Evolutionary conservation across 2,329 filamentous ascomycete genomes (phyloP).

Genomic region (Penicillium digitatum): DNA sequence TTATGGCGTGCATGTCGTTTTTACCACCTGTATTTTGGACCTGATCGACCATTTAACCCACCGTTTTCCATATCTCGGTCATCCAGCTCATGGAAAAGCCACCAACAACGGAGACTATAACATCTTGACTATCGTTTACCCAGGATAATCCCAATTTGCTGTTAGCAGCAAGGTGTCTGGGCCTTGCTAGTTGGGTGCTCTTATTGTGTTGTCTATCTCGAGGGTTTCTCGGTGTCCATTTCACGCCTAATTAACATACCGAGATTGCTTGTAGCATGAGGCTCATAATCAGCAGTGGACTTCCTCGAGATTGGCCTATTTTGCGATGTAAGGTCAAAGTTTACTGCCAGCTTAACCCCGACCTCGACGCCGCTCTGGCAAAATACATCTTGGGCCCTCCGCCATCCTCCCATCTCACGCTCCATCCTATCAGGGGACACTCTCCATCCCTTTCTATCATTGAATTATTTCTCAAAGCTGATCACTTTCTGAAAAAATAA

Average conservation of each 20-base stretch:
- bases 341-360: not conserved
- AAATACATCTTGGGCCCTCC: not conserved
- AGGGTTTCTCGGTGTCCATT: not conserved
- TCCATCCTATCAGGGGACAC: not conserved
- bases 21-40: not conserved
- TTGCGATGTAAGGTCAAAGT: not conserved
- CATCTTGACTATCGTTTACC: not conserved
- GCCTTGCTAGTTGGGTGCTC: not conserved
- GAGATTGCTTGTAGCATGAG: not conserved
- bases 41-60: not conserved
- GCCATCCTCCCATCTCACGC: not conserved
- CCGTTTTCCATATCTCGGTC: not conserved
- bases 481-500: not conserved
- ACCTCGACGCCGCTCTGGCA: constrained; percentile 2
- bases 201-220: not conserved
- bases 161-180: not conserved
- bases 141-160: not conserved
- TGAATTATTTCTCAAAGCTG: not conserved
- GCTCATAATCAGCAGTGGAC: not conserved
- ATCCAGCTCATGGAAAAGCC: not conserved
- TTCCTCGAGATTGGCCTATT: not conserved
- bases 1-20: not conserved
- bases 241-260: not conserved
- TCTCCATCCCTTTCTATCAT: not conserved
- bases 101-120: not conserved